Evolutionary conservation across 306 rosid genomes (phyloP), one percentile per base, ranked within the genome.

Genomic region (Mimosa bimucronata): DNA sequence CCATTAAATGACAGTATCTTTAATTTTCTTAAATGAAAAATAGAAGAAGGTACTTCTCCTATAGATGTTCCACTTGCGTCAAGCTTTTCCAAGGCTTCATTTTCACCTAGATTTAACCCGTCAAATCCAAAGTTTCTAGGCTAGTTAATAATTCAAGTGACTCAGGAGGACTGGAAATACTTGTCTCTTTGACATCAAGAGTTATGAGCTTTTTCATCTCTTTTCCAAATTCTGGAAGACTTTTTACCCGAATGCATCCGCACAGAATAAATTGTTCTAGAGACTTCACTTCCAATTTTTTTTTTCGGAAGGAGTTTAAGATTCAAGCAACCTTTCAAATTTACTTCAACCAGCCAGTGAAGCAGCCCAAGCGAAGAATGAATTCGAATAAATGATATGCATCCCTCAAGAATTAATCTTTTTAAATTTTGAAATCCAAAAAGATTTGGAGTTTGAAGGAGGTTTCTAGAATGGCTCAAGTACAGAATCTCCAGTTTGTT

Each of bases 351-450:
- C 41, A 75, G 79, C 12, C 4, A 41, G 5, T 9, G 29, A 23
- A 10, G 79, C 15, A 57, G 53, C 41, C 71, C 79, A 40, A 75
- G 67, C 10, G 58, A 75, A 38, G 40, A 21, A 25, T 75, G 79
- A 19, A 75, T 41, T 34, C 15, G 1, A 40, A 58, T 6, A 42
- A 75, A 37, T 14, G 11, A 7, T 8, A 1, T 52, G 38, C 61
- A 46, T 28, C 75, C 61, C 18, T 8, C 41, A 46, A 46, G 75
- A n/a, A 46, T 9, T n/a, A 71, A 46, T 28, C 61, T 26, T 28
- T 28, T 57, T 6, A 71, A n/a, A 45, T 71, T 45, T 45, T 11
- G 75, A 46, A 46, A 10, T 18, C 75, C 16, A 28, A 2, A 10
- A 71, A 71, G 45, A 10, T 46, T 3, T 26, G 44, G 75, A 46